These are phyloP conservation scores for Byssothecium circinans DNA, from an alignment of 2,329 filamentous ascomycete species.

Conservation along the genomic window DNA sequence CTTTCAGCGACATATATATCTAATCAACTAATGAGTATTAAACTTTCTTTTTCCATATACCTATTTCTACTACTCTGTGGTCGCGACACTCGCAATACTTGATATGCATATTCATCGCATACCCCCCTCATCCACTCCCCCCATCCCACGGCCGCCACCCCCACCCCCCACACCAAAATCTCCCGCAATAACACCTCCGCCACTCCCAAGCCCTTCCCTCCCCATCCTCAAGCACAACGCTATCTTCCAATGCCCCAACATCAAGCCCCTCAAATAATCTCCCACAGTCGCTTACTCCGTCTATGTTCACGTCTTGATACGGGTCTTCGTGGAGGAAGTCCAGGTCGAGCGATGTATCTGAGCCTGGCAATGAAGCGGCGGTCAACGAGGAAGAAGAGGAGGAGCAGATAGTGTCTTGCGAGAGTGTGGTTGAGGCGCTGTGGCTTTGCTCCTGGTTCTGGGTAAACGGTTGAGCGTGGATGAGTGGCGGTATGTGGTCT, in stretches of 20 bases:
- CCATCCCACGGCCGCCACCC: not conserved
- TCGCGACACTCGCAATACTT: not conserved
- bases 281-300: not conserved
- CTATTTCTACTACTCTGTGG: not conserved
- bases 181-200: not conserved
- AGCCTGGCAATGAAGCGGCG: not conserved
- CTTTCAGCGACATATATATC: not conserved
- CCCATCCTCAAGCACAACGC: not conserved
- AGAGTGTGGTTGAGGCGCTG: not conserved
- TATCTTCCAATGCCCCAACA: not conserved
- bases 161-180: not conserved
- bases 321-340: not conserved
- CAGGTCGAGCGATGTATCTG: not conserved
- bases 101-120: not conserved
- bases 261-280: not conserved
- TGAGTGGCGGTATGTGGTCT: too few relatives aligned
- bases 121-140: not conserved
- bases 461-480: constrained; percentile 9
- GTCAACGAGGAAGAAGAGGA: not conserved
- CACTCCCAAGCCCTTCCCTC: not conserved
- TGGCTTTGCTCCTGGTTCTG: too few relatives aligned
- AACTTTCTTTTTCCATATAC: not conserved
- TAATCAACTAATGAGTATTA: not conserved
- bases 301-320: not conserved
- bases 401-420: not conserved